A percentile compares a stretch with the other conserved stretches of the same genome.
phyloP scores from a whole-genome alignment of 306 rosid genomes.

The Dicorynia guianensis region DNA sequence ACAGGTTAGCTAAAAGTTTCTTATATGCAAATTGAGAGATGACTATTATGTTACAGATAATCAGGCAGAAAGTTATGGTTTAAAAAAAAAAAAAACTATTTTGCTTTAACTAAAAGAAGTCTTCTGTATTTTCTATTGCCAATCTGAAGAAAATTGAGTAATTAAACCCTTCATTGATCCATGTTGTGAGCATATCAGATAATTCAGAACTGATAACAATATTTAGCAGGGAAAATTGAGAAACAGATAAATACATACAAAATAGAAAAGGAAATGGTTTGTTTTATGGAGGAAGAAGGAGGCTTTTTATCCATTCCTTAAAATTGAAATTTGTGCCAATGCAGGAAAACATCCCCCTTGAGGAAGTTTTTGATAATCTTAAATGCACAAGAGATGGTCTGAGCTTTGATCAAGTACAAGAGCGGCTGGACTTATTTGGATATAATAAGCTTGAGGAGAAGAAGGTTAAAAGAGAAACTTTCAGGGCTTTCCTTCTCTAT shows the following conservation, averaged over 20 bases:
- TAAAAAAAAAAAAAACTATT: neutral
- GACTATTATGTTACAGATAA: conserved; percentile 15
- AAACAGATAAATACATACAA: neutral
- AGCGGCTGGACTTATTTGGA: conserved; percentile 68
- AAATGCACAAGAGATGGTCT: conserved; percentile 68
- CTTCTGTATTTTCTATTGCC: conserved; percentile 9
- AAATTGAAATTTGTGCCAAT: conserved; percentile 42
- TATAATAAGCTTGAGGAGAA: conserved; percentile 81
- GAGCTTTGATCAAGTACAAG: conserved; percentile 59
- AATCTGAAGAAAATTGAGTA: neutral
- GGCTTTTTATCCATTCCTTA: neutral
- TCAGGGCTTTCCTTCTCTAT: conserved; percentile 14
- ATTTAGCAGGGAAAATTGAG: neutral
- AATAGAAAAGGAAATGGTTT: conserved; percentile 2
- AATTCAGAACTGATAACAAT: neutral
- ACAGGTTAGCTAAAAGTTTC: neutral
- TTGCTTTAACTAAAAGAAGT: neutral
- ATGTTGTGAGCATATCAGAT: neutral
- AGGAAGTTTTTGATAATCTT: conserved; percentile 73
- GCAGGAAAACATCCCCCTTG: conserved; percentile 71
- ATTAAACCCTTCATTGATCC: neutral
- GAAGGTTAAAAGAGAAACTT: conserved; percentile 52
- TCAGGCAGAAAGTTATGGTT: neutral
- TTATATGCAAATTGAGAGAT: neutral
- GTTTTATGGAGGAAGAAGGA: neutral